These are phyloP conservation scores for Capniomyces stellatus DNA, from an alignment of 371 early-diverging fungal genomes.

Conservation along the genomic window DNA sequence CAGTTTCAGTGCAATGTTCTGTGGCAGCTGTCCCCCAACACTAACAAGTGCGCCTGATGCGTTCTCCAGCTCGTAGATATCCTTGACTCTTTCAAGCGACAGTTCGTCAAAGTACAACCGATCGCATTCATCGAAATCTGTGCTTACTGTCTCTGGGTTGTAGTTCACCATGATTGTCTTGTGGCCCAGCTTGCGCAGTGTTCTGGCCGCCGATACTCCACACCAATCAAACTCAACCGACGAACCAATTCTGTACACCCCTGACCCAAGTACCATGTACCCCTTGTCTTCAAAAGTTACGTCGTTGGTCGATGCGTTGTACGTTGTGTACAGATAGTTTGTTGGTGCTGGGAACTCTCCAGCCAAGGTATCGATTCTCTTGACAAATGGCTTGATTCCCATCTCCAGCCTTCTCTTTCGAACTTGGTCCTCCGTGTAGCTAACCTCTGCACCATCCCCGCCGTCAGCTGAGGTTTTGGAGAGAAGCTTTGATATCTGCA, in stretches of 20 bases:
- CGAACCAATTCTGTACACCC: constrained; percentile 87
- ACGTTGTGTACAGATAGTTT: constrained; percentile 85
- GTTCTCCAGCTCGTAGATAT: constrained; percentile 73
- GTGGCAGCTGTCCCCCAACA: constrained; percentile 84
- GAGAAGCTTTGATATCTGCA: constrained; percentile 52
- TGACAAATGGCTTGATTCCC: constrained; percentile 71
- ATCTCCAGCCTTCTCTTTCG: constrained; percentile 35
- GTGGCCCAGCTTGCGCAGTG: constrained; percentile 51
- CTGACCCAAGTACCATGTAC: constrained; percentile 86
- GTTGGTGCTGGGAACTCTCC: constrained; percentile 86
- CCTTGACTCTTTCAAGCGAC: constrained; percentile 74
- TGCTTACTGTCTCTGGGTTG: constrained; percentile 93
- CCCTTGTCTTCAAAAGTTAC: constrained; percentile 68
- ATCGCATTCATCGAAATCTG: constrained; percentile 89
- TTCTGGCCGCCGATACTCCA: constrained; percentile 64
- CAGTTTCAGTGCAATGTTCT: constrained; percentile 80
- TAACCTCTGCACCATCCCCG: not conserved
- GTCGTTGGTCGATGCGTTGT: constrained; percentile 71
- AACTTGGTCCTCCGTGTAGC: constrained; percentile 49
- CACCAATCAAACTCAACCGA: constrained; percentile 93
- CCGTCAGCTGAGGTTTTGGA: constrained; percentile 17
- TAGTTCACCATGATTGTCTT: constrained; percentile 92
- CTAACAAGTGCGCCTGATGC: constrained; percentile 65
- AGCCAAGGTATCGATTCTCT: constrained; percentile 82
- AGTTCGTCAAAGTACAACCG: constrained; percentile 88